Evolutionary conservation across 2,329 filamentous ascomycete genomes (phyloP).

Genomic region (Boeremia exigua): DNA sequence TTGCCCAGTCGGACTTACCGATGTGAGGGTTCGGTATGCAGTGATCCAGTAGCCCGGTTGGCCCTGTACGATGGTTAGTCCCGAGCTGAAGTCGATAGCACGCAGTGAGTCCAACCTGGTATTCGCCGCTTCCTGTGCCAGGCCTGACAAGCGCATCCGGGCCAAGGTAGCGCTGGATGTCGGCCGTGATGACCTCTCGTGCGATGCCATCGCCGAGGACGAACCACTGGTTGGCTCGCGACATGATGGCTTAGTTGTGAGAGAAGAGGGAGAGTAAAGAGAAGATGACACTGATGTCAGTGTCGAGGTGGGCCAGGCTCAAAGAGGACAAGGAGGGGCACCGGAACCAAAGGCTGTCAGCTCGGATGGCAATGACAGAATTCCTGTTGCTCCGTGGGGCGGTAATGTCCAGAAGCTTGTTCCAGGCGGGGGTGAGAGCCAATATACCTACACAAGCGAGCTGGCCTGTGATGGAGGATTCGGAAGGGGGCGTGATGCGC

Average conservation of each 20-base stretch:
- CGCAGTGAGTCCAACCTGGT: slow-evolving; percentile 49
- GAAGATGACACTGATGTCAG: slow-evolving; percentile 48
- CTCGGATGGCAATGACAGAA: slow-evolving; percentile 32
- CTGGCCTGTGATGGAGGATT: slow-evolving; percentile 27
- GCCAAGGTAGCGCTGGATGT: slow-evolving; percentile 59
- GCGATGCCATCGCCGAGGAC: slow-evolving; percentile 58
- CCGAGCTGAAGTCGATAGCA: slow-evolving; percentile 5
- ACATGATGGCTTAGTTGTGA: slow-evolving; percentile 36
- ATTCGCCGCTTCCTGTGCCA: slow-evolving; percentile 52
- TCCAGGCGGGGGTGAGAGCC: slow-evolving; percentile 39
- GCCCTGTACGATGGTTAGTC: slow-evolving; percentile 42
- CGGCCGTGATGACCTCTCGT: slow-evolving; percentile 59
- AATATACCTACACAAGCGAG: slow-evolving; percentile 47
- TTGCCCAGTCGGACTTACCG: slow-evolving; percentile 45
- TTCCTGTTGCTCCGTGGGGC: slow-evolving; percentile 21
- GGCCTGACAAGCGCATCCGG: slow-evolving; percentile 59
- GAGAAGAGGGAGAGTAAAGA: slow-evolving; percentile 32
- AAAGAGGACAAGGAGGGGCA: slow-evolving; percentile 38
- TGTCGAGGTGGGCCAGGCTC: slow-evolving; percentile 42
- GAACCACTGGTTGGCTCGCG: slow-evolving; percentile 56
- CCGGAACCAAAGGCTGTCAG: slow-evolving; percentile 39
- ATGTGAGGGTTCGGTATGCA: slow-evolving; percentile 58
- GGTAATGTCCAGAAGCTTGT: slow-evolving; percentile 28
- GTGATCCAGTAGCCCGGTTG: slow-evolving; percentile 59
- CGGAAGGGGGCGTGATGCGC: slow-evolving; percentile 28